A percentile compares a stretch with the other conserved stretches of the same genome.
These are phyloP conservation scores for Moesziomyces parantarcticus DNA, from an alignment of 1,284 basidiomycete genomes.

Conservation along the genomic window DNA sequence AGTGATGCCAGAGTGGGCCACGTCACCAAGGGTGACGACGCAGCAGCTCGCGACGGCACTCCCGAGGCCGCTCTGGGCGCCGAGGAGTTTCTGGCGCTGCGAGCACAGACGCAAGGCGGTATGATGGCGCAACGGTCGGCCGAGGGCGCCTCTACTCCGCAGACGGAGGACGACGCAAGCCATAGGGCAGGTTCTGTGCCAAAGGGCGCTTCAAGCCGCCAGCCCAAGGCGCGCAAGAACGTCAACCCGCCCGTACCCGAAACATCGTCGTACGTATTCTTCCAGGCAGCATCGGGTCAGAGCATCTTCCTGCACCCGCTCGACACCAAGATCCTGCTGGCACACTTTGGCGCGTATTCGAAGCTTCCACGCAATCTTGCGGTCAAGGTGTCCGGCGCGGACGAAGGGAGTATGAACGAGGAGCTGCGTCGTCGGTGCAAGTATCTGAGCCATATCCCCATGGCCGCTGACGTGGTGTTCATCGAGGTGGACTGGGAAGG, in stretches of 20 bases:
- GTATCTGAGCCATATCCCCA: slow-evolving; percentile 91
- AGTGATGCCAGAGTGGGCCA: slow-evolving; percentile 5
- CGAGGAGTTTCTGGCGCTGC: slow-evolving; percentile 38
- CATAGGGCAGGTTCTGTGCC: slow-evolving; percentile 3
- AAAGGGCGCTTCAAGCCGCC: slow-evolving; percentile 7
- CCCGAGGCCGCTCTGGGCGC: slow-evolving; percentile 34
- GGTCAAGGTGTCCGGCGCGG: slow-evolving; percentile 80
- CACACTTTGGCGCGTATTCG: slow-evolving; percentile 83
- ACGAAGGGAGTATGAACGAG: slow-evolving; percentile 80
- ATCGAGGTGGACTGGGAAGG: slow-evolving; percentile 79
- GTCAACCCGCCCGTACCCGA: slow-evolving; percentile 63
- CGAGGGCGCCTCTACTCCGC: neutral
- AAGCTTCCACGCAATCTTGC: slow-evolving; percentile 85
- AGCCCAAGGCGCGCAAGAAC: slow-evolving; percentile 39
- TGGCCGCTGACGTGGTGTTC: slow-evolving; percentile 92
- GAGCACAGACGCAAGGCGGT: slow-evolving; percentile 36
- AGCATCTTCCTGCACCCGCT: slow-evolving; percentile 94
- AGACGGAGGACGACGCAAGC: slow-evolving; percentile 4
- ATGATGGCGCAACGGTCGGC: slow-evolving; percentile 11
- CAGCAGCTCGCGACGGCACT: slow-evolving; percentile 14
- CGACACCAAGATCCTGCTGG: slow-evolving; percentile 90
- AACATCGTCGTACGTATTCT: slow-evolving; percentile 80
- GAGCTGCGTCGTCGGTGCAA: slow-evolving; percentile 93
- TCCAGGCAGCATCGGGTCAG: slow-evolving; percentile 90
- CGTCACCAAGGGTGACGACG: slow-evolving; percentile 1